Conservation (phyloP, 352 stramenopile species). For the Phytophthora palmivora region DNA sequence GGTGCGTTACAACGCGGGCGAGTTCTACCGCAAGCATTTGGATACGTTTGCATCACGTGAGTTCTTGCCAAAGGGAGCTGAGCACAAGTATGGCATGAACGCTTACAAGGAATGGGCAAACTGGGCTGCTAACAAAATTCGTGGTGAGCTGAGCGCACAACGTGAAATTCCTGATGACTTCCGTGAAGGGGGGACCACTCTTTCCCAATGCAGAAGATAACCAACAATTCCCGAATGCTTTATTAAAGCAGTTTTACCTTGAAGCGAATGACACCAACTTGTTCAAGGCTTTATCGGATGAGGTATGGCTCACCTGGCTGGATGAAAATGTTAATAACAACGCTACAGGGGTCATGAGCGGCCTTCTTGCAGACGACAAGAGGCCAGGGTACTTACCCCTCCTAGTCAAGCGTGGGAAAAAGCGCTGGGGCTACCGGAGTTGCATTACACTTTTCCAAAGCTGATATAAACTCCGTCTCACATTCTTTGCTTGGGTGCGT, state of each 20-base stretch:
- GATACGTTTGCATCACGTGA: slow-evolving; percentile 80
- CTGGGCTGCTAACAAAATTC: slow-evolving; percentile 59
- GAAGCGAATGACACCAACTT: slow-evolving; percentile 56
- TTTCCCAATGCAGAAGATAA: slow-evolving; percentile 65
- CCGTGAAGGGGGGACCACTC: slow-evolving; percentile 54
- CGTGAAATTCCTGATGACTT: slow-evolving; percentile 57
- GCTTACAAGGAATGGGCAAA: slow-evolving; percentile 74
- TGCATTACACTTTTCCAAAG: slow-evolving; percentile 78
- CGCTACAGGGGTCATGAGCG: slow-evolving; percentile 45
- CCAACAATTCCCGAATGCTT: slow-evolving; percentile 62
- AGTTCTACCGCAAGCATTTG: slow-evolving; percentile 85
- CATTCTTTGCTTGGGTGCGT: slow-evolving; percentile 81
- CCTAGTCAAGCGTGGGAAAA: slow-evolving; percentile 72
- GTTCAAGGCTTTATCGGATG: slow-evolving; percentile 63
- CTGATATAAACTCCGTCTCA: slow-evolving; percentile 59
- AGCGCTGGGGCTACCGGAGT: slow-evolving; percentile 50
- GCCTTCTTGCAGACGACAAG: slow-evolving; percentile 28
- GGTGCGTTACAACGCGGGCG: slow-evolving; percentile 73
- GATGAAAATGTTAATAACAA: slow-evolving; percentile 67
- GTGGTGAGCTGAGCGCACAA: slow-evolving; percentile 39
- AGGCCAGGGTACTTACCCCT: slow-evolving; percentile 65
- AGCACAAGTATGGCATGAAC: slow-evolving; percentile 45
- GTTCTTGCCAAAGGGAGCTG: slow-evolving; percentile 59
- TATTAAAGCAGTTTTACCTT: slow-evolving; percentile 65
- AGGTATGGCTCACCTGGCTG: slow-evolving; percentile 70